These are phyloP conservation scores for Pichia sp. DNA, from an alignment of 1,139 yeast species.

Conservation along the genomic window DNA sequence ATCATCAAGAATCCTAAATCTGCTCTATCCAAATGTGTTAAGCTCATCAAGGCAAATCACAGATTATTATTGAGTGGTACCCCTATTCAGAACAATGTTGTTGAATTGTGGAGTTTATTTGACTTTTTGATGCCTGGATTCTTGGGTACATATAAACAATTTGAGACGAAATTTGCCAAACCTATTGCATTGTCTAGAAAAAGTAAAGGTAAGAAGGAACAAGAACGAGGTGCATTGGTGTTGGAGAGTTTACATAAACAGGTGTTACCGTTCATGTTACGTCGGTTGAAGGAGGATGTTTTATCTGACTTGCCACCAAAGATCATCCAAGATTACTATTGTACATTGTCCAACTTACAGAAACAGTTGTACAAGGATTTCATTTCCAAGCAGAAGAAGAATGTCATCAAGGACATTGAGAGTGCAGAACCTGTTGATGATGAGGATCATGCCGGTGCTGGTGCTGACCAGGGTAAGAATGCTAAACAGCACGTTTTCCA, in stretches of 20 bases:
- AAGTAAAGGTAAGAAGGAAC: slow-evolving; percentile 89
- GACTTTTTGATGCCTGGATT: slow-evolving; percentile 99
- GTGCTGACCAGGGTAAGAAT: slow-evolving; percentile 32
- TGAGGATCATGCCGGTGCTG: slow-evolving; percentile 33
- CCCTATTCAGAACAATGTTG: slow-evolving; percentile 88
- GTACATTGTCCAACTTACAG: slow-evolving; percentile 90
- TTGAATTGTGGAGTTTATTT: slow-evolving; percentile 90
- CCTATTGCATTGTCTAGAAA: slow-evolving; percentile 95
- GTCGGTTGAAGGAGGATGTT: slow-evolving; percentile 95
- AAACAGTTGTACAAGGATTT: slow-evolving; percentile 83
- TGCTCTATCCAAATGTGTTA: slow-evolving; percentile 83
- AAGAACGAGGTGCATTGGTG: slow-evolving; percentile 95
- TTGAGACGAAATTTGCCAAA: slow-evolving; percentile 92
- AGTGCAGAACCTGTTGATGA: slow-evolving; percentile 31
- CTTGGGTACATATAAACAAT: slow-evolving; percentile 88
- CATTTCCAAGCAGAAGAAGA: slow-evolving; percentile 75
- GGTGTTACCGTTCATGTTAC: slow-evolving; percentile 89
- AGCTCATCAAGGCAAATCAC: slow-evolving; percentile 76
- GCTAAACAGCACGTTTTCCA: slow-evolving; percentile 93
- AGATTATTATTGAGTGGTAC: slow-evolving; percentile 91
- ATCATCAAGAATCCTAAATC: slow-evolving; percentile 89
- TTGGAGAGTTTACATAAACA: slow-evolving; percentile 94
- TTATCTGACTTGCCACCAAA: slow-evolving; percentile 95
- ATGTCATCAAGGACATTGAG: slow-evolving; percentile 52
- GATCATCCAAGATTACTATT: slow-evolving; percentile 95